Evolutionary conservation across 345 rosid genomes (phyloP), one percentile per base, ranked within the genome.

Genomic region (Physaria fendleri): DNA sequence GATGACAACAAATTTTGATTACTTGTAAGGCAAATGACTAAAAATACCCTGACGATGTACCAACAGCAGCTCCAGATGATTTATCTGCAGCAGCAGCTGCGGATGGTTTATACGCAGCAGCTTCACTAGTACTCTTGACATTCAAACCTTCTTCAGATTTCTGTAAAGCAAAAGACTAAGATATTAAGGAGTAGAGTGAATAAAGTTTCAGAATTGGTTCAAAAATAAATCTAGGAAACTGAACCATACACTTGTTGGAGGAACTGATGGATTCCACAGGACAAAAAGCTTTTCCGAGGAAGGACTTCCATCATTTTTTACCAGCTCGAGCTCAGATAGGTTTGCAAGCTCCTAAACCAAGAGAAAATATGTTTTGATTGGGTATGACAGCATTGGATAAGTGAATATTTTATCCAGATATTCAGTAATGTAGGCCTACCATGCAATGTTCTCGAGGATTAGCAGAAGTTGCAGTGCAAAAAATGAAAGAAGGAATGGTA

Each of bases 391-490:
- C 14, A 33, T 32, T 24, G 25, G 9, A 69, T 39, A 45, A 38
- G 23, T 9, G 2, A 22, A 52, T 28, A 34, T 20, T 25, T 42
- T 25, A 62, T 52, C 27, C 42, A 68, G 15, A 44, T 43, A 20
- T 56, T 47, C 41, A 57, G 35, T 66, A 50, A 57, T 29, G 30
- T 24, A 47, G 49, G 51, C 81, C 68, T 74, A 92, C 98, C 98
- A 84, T 88, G 70, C 97, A 92, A 75, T 88, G 96, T 64, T 92
- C 90, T 58, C 67, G 73, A 64, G 98, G 97, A 65, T 92, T 92
- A 57, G 95, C 95, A 63, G 93, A 92, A 68, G 98, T 92, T 68
- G 98, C 98, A 52, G 98, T 85, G 47, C 79, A 88, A 77, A 92
- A 92, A 47, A 92, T 65, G 68, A 86, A 92, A 22, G 83, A 76